These are phyloP conservation scores for Exobasidium cylindrosporum DNA, from an alignment of 1,284 basidiomycete genomes.

Conservation along the genomic window DNA sequence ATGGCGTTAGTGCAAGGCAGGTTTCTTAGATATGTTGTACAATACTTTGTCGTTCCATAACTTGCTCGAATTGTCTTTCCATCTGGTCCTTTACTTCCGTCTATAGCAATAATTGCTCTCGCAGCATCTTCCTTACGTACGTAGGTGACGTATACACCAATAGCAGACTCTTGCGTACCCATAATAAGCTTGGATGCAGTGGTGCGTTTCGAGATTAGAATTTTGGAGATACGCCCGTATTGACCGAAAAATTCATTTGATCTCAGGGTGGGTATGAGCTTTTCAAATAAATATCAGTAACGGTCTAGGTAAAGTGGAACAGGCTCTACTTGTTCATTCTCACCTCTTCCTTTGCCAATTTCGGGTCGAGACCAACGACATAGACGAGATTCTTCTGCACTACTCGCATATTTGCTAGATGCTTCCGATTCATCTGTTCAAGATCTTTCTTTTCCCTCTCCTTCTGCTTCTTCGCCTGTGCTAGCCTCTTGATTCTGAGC, in stretches of 20 bases:
- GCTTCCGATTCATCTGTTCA: conserved; percentile 78
- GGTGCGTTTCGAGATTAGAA: conserved; percentile 85
- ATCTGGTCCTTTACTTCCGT: conserved; percentile 67
- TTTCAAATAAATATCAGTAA: no score
- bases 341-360: conserved; percentile 93
- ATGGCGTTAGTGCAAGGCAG: conserved; percentile 79
- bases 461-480: conserved; percentile 90
- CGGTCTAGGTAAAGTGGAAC: no score
- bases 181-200: conserved; percentile 63
- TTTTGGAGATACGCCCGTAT: conserved; percentile 96
- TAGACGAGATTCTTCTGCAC: conserved; percentile 96
- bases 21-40: conserved; percentile 88
- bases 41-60: conserved; percentile 96
- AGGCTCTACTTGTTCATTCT: no score
- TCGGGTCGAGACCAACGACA: conserved; percentile 85
- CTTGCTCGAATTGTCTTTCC: conserved; percentile 71
- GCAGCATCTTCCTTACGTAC: conserved; percentile 91
- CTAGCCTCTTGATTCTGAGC: conserved; percentile 78
- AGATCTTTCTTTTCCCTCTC: conserved; percentile 96
- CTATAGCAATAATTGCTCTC: conserved; percentile 85
- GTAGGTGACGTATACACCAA: conserved; percentile 95
- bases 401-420: conserved; percentile 88
- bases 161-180: conserved; percentile 66
- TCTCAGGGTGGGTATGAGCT: conserved; percentile 90
- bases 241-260: conserved; percentile 97